Conservation (phyloP, 768 basidiomycete genomes). For the Amanita pseudoporphyria region DNA sequence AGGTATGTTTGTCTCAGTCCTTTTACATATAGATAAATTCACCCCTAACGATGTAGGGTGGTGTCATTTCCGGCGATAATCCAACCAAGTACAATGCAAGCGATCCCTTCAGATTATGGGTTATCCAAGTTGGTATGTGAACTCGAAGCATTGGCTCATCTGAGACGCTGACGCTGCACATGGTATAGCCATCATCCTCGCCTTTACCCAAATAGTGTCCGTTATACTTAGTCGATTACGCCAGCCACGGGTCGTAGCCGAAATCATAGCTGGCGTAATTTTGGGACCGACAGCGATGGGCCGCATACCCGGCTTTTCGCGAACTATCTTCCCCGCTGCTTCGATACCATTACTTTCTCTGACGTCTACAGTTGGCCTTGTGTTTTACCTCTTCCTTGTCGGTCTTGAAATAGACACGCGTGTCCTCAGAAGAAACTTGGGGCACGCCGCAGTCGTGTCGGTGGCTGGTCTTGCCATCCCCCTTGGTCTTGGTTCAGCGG, state of each 20-base stretch:
- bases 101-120: slow-evolving; percentile 72
- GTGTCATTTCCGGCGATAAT: slow-evolving; percentile 69
- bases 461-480: slow-evolving; percentile 65
- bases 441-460: slow-evolving; percentile 49
- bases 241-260: slow-evolving; percentile 91
- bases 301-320: slow-evolving; percentile 64
- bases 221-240: slow-evolving; percentile 56
- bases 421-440: slow-evolving; percentile 54
- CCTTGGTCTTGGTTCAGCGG: slow-evolving; percentile 70
- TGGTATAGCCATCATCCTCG: slow-evolving; percentile 63
- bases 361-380: slow-evolving; percentile 66
- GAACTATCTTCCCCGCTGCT: slow-evolving; percentile 43
- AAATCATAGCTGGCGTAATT: slow-evolving; percentile 85
- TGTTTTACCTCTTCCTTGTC: slow-evolving; percentile 76
- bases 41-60: slow-evolving; percentile 37
- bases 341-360: slow-evolving; percentile 55
- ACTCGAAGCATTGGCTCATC: neutral
- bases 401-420: slow-evolving; percentile 77
- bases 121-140: slow-evolving; percentile 60
- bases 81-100: slow-evolving; percentile 48
- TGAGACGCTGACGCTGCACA: slow-evolving; percentile 5
- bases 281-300: slow-evolving; percentile 76
- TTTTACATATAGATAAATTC: neutral
- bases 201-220: slow-evolving; percentile 66
- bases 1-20: slow-evolving; percentile 25